Evolutionary conservation across 1,139 yeast genomes (phyloP).

Genomic region (Blastobotrys illinoisensis): DNA sequence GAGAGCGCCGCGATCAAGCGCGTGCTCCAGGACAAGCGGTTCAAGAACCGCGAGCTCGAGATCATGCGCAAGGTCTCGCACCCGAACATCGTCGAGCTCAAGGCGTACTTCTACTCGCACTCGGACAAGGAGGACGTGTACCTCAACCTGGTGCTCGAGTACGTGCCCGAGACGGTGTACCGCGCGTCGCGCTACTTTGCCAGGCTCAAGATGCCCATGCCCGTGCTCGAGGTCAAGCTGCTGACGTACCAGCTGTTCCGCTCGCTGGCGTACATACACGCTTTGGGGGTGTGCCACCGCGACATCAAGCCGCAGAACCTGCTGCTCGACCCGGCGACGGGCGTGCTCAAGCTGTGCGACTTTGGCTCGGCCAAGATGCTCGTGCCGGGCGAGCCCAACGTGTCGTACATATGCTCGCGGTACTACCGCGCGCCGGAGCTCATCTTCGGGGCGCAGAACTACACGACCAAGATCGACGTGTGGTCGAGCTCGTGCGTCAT

Average conservation of each 20-base stretch:
- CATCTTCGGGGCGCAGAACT: conserved; percentile 85
- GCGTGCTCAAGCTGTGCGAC: conserved; percentile 86
- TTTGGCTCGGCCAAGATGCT: conserved; percentile 97
- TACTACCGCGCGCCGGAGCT: conserved; percentile 94
- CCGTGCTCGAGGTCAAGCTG: conserved; percentile 79
- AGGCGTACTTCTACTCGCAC: conserved; percentile 82
- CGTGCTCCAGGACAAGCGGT: conserved; percentile 89
- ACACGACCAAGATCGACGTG: conserved; percentile 93
- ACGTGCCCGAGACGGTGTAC: conserved; percentile 89
- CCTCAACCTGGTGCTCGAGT: conserved; percentile 83
- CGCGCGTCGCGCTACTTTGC: conserved; percentile 84
- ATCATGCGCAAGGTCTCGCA: conserved; percentile 89
- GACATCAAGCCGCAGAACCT: conserved; percentile 96
- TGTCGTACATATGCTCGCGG: conserved; percentile 91
- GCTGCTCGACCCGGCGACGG: conserved; percentile 77
- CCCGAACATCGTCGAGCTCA: conserved; percentile 80
- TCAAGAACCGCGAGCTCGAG: conserved; percentile 93
- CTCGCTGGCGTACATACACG: conserved; percentile 86
- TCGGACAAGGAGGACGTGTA: conserved; percentile 74
- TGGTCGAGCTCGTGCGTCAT: conserved; percentile 95
- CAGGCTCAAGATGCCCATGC: conserved; percentile 71
- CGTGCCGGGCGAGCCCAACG: conserved; percentile 88
- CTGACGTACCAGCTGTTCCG: conserved; percentile 89
- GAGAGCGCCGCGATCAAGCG: conserved; percentile 87
- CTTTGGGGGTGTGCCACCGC: conserved; percentile 90